Base-by-base conservation (phyloP, 352 stramenopile species). In the Globisporangium uncinulatum region DNA sequence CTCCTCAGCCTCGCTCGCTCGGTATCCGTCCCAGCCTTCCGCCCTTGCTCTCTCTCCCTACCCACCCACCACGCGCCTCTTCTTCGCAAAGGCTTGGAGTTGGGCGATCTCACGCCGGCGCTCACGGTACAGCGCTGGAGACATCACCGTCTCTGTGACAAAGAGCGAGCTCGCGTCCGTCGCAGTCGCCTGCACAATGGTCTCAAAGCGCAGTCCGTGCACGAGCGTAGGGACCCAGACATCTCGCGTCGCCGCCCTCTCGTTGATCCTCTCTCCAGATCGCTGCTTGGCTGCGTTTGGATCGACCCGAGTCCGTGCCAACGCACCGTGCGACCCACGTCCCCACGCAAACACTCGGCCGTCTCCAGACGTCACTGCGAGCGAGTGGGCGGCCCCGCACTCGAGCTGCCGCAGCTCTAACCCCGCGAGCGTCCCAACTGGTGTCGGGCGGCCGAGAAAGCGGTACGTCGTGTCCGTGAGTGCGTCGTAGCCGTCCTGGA, bases 261-360 rank as follows among this genome's bases (percentile, higher is more conserved):
- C 56, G 53, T 39, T 6, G 34, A 21, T 69, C 32, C 3, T 56
- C 48, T 8, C 29, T 57, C 7, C 42, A n/a, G n/a, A 51, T 7
- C 20, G 43, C 17, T 19, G 34, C 32, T 31, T 54, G 32, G 5
- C n/a, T 20, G n/a, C 19, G n/a, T 11, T 45, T 15, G 24, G 46
- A 19, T 20, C 51, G 4, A 1, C 56, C 7, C 37, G 36, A 1
- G 59, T 21, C 19, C 71, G 74, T 0, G 71, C 79, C 3, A 89
- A 61, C 39, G 86, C 75, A 2, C 81, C 81, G 8, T 59, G 65
- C 11, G 51, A 46, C 4, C 79, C 79, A 49, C 72, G 69, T 14
- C 81, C 79, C 81, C 81, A 92, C 8, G 76, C 72, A 37, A 82
- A 87, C 20, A 89, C 74, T 6, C 71, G 69, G 3, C 79, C 75